Percentiles rank a stretch among this genome's conserved stretches.
Evolutionary conservation across 2,329 filamentous ascomycete genomes (phyloP).

Genomic region (Scopulariopsis brevicaulis): DNA sequence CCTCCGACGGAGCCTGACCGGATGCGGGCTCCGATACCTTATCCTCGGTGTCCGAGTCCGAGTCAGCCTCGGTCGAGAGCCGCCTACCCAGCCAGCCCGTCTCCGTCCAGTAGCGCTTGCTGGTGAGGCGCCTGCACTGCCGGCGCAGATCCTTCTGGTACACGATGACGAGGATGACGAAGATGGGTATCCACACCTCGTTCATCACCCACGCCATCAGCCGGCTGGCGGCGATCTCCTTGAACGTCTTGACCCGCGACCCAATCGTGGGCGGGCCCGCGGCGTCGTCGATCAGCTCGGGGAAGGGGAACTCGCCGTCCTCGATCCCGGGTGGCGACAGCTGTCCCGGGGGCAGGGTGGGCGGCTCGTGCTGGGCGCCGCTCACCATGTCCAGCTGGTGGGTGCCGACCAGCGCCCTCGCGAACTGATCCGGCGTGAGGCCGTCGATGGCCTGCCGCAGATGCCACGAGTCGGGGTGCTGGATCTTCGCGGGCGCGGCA

Average conservation of each 20-base stretch:
- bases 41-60: slow-evolving; percentile 4
- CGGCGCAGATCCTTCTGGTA: slow-evolving; percentile 33
- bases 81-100: slow-evolving; percentile 1
- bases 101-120: slow-evolving; percentile 16
- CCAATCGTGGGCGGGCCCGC: slow-evolving; percentile 27
- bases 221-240: slow-evolving; percentile 34
- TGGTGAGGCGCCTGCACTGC: slow-evolving; percentile 21
- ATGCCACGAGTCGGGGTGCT: slow-evolving; percentile 35
- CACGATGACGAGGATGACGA: slow-evolving; percentile 28
- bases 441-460: slow-evolving; percentile 23
- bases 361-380: slow-evolving; percentile 21
- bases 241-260: slow-evolving; percentile 37
- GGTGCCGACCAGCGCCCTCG: slow-evolving; percentile 57
- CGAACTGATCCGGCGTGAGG: slow-evolving; percentile 33
- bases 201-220: slow-evolving; percentile 45
- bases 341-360: slow-evolving; percentile 23
- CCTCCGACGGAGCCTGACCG: background rate
- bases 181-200: slow-evolving; percentile 35
- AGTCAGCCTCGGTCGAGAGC: background rate
- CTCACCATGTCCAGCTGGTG: slow-evolving; percentile 43
- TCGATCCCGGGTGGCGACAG: slow-evolving; percentile 6
- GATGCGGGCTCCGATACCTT: background rate
- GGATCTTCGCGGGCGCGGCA: slow-evolving; percentile 35
- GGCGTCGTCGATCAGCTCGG: slow-evolving; percentile 12
- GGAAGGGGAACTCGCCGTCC: background rate